These are phyloP conservation scores for Yamagishiella unicocca DNA, from an alignment of 139 green algal genomes.

Conservation along the genomic window DNA sequence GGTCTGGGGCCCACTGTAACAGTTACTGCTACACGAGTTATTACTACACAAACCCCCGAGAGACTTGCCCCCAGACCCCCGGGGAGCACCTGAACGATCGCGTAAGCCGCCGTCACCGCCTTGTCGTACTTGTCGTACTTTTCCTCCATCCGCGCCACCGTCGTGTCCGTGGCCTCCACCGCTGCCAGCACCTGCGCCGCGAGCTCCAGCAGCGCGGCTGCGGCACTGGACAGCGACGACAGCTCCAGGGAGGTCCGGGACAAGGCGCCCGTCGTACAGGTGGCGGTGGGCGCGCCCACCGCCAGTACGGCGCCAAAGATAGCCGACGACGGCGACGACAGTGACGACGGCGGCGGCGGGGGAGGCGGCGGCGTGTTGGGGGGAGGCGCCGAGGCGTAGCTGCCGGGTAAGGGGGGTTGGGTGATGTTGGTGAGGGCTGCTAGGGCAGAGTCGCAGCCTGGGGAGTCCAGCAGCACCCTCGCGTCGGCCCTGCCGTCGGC, in stretches of 20 bases:
- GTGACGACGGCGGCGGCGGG: neutral
- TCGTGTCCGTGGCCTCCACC: neutral
- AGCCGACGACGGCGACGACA: neutral
- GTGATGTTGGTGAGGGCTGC: neutral
- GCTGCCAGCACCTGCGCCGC: neutral
- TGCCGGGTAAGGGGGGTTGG: neutral
- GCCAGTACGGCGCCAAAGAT: neutral
- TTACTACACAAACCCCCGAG: too few relatives aligned
- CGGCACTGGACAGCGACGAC: slow-evolving; percentile 8
- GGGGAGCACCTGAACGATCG: neutral
- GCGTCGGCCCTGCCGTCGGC: neutral
- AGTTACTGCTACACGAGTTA: too few relatives aligned
- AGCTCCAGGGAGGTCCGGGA: neutral
- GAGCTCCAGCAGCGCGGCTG: neutral
- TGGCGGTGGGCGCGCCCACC: neutral
- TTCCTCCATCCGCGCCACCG: neutral
- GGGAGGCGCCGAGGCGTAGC: too few relatives aligned
- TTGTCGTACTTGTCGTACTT: neutral
- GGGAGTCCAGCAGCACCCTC: neutral
- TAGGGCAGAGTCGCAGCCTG: neutral
- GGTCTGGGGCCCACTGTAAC: too few relatives aligned
- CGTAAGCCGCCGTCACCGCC: neutral
- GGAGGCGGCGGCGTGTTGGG: too few relatives aligned
- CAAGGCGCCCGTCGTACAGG: neutral
- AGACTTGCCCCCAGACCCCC: too few relatives aligned